Base-by-base conservation (phyloP, 305 asterid species). In the Plantago coronopus region DNA sequence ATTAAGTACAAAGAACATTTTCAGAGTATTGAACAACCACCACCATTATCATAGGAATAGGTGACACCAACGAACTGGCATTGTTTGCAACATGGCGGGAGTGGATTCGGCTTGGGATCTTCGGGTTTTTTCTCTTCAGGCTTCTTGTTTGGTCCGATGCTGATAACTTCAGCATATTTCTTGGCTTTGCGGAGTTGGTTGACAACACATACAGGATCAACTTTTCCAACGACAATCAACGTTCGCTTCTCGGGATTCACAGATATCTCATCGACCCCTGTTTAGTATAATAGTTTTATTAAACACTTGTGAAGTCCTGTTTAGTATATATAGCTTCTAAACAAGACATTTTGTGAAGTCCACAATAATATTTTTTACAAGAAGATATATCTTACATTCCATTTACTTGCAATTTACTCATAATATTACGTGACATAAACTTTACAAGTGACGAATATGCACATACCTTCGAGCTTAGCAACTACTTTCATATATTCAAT, bases 81-180 rank as follows among this genome's bases (percentile, higher is more conserved):
- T 57, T 45, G 69, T 21, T 49, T 46, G 48, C 72, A 72, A 40
- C 67, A 64, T 5, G 54, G 55, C 9, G 72, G 72, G 7, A 43
- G 62, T 2, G 59, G 9, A 1, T 5, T 1, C 7, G 40, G 61
- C 10, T 4, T 22, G 17, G 17, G 15, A 3, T 5, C 19, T 40
- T 57, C 31, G 0, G 62, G 56, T 31, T 51, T 29, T 0, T 44
- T 38, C 29, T 17, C 23, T 7, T 58, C 66, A 1, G 79, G 77
- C 44, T 67, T 72, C 59, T 72, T 76, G 2, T 79, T 76, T 3
- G 82, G 80, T 4, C 82, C 85, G 1, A 76, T 72, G 37, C 71
- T 79, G 45, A 37, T 53, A 44, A 79, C 68, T 11, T 71, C 74
- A 34, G 70, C 78, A 19, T 0, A 16, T 31, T 49, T 69, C 23